Conservation (phyloP, 345 rosid genomes). For the Melaleuca alternifolia region DNA sequence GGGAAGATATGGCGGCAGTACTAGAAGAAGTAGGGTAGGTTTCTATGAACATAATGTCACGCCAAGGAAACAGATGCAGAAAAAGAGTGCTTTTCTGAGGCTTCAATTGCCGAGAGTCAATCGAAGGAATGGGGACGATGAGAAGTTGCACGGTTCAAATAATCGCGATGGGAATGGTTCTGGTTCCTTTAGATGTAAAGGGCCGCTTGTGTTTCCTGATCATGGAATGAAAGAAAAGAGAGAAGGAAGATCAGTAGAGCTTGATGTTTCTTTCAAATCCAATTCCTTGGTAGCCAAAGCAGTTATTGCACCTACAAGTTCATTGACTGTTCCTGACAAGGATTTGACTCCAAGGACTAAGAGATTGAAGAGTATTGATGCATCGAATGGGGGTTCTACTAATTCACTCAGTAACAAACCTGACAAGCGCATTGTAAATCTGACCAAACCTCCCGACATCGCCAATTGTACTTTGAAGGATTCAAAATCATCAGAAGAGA, state of each 20-base stretch:
- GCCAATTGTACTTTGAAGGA: slow-evolving; percentile 16
- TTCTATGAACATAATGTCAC: slow-evolving; percentile 32
- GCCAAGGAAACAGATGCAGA: slow-evolving; percentile 53
- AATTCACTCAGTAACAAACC: slow-evolving; percentile 4
- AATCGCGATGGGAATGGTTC: slow-evolving; percentile 27
- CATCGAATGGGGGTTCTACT: slow-evolving; percentile 17
- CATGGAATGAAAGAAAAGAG: slow-evolving; percentile 32
- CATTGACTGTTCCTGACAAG: slow-evolving; percentile 12
- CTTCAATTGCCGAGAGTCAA: slow-evolving; percentile 42
- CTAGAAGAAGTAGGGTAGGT: slow-evolving; percentile 40
- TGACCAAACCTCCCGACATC: background rate
- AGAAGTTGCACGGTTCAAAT: slow-evolving; percentile 22
- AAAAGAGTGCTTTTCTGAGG: slow-evolving; percentile 85
- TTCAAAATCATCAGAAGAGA: slow-evolving; percentile 18
- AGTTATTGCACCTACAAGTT: slow-evolving; percentile 28
- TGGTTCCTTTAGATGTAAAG: slow-evolving; percentile 39
- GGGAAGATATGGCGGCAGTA: slow-evolving; percentile 27
- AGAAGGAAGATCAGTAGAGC: slow-evolving; percentile 52
- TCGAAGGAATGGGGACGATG: slow-evolving; percentile 42
- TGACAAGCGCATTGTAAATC: background rate
- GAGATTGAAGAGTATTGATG: slow-evolving; percentile 33
- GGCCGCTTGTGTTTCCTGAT: slow-evolving; percentile 22
- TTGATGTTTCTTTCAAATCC: slow-evolving; percentile 82
- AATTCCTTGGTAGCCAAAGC: slow-evolving; percentile 78
- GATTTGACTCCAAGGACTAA: slow-evolving; percentile 34